These are phyloP conservation scores for Eimeria necatrix DNA, from an alignment of 169 alveolate genomes.

Conservation along the genomic window DNA sequence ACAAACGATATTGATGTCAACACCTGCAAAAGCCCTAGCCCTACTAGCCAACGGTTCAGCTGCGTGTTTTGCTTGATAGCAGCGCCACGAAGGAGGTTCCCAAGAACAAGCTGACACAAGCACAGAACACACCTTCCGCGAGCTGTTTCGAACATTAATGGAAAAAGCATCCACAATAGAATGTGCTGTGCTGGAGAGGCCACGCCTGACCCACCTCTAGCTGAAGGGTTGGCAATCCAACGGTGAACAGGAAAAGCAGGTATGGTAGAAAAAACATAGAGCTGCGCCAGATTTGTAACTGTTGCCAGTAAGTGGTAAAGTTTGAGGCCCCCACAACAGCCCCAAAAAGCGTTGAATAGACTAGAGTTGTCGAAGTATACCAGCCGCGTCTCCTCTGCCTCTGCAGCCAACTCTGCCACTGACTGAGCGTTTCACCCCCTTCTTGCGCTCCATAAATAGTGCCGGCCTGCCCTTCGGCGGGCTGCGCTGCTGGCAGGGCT, in stretches of 20 bases:
- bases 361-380: constrained; percentile 57
- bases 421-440: constrained; percentile 63
- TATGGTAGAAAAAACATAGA: constrained; percentile 76
- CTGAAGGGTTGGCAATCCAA: constrained; percentile 76
- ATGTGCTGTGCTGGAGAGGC: too few species aligned
- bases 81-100: constrained; percentile 74
- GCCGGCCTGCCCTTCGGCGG: constrained; percentile 14
- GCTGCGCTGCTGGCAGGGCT: not conserved
- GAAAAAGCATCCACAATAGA: too few species aligned
- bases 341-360: constrained; percentile 74
- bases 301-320: constrained; percentile 77
- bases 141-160: not conserved
- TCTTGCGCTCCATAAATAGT: not conserved
- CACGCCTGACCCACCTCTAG: constrained; percentile 67
- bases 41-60: constrained; percentile 70
- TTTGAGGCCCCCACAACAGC: constrained; percentile 75
- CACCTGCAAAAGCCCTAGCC: constrained; percentile 65
- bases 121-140: not conserved
- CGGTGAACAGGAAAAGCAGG: constrained; percentile 63
- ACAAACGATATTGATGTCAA: constrained; percentile 50
- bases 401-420: constrained; percentile 78
- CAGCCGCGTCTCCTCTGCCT: constrained; percentile 77
- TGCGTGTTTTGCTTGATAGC: constrained; percentile 72
- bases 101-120: constrained; percentile 55
- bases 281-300: constrained; percentile 75